phyloP scores from a whole-genome alignment of 345 rosid species.

The Gossypium sturtianum region DNA sequence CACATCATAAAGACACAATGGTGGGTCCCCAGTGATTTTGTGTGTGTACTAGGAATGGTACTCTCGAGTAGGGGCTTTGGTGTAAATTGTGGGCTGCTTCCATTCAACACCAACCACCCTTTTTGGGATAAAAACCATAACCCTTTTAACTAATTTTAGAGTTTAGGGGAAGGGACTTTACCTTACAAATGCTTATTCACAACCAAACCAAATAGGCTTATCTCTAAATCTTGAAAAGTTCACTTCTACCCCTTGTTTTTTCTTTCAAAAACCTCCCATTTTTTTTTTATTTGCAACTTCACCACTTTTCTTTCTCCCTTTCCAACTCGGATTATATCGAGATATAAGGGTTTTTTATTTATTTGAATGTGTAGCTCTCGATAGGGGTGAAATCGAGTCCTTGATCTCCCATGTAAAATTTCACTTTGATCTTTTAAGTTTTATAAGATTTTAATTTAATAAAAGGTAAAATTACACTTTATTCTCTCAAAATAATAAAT shows the following conservation, averaged over 20 bases:
- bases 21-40: conserved; percentile 7
- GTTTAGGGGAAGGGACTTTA: not conserved
- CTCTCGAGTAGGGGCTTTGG: conserved; percentile 17
- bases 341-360: no score
- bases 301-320: not conserved
- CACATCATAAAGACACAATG: conserved; percentile 42
- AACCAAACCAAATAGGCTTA: no score
- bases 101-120: conserved; percentile 25
- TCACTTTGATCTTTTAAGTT: no score
- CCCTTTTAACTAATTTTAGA: not conserved
- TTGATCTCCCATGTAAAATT: no score
- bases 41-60: conserved; percentile 28
- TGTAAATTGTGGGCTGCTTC: conserved; percentile 23
- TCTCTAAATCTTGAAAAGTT: not conserved
- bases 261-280: not conserved
- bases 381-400: no score
- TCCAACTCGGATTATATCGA: no score
- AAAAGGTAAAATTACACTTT: no score
- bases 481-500: no score
- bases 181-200: no score
- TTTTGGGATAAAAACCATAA: not conserved
- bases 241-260: not conserved
- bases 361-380: no score
- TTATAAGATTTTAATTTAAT: no score
- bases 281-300: not conserved